Percentiles rank a stretch among this genome's conserved stretches.
These are phyloP conservation scores for Stephanodiscus minutulus DNA, from an alignment of 108 stramenopile genomes.

Conservation along the genomic window DNA sequence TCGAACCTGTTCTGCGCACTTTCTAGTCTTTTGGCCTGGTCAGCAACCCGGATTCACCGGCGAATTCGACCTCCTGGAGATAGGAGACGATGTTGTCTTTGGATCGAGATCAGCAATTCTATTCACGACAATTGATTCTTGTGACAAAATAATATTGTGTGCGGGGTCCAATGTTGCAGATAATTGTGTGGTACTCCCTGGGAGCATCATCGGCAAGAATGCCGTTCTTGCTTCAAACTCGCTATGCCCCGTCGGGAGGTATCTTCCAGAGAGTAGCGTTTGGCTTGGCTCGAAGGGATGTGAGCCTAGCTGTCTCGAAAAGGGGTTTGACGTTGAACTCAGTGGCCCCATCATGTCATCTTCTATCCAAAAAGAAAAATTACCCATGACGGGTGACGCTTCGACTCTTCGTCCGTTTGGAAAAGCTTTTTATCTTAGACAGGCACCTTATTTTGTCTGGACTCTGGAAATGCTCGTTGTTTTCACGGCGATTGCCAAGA, in stretches of 20 bases:
- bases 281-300: constrained; percentile 54
- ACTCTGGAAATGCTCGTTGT: constrained; percentile 45
- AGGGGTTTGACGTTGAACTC: constrained; percentile 33
- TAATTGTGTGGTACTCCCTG: constrained; percentile 63
- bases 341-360: not conserved
- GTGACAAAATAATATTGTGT: constrained; percentile 55
- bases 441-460: constrained; percentile 62
- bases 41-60: constrained; percentile 24
- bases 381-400: constrained; percentile 21
- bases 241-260: constrained; percentile 55
- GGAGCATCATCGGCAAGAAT: constrained; percentile 57
- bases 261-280: constrained; percentile 31
- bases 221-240: constrained; percentile 62
- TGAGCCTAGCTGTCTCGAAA: constrained; percentile 54
- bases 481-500: constrained; percentile 23
- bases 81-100: constrained; percentile 75
- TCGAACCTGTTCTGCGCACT: not conserved
- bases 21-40: constrained; percentile 64
- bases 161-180: constrained; percentile 60
- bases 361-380: constrained; percentile 6
- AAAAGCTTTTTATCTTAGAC: constrained; percentile 53
- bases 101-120: constrained; percentile 60
- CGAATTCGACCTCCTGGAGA: constrained; percentile 68
- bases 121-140: constrained; percentile 31
- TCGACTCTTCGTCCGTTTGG: constrained; percentile 51